Evolutionary conservation across 768 basidiomycete genomes (phyloP).

Genomic region (Suillus lakei): DNA sequence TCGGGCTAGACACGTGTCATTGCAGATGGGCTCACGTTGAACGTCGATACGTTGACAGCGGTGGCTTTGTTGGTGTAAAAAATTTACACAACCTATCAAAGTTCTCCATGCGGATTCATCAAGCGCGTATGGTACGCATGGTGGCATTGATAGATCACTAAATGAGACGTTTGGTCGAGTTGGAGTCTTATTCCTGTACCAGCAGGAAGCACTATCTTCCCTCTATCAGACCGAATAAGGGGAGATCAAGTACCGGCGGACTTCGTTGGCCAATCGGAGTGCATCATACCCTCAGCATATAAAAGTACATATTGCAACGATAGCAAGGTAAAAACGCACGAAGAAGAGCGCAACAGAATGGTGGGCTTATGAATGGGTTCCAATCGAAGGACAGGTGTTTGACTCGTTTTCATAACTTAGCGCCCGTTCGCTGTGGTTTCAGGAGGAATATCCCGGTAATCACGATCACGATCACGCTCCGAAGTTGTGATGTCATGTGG

Average conservation of each 20-base stretch:
- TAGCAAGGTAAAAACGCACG: not conserved
- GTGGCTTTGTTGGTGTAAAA: not conserved
- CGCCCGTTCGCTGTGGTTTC: conserved; percentile 30
- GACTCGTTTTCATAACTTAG: not conserved
- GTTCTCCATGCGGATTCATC: not conserved
- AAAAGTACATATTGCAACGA: not conserved
- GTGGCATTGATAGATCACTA: not conserved
- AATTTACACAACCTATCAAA: not conserved
- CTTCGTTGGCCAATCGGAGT: not conserved
- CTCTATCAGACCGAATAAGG: not conserved
- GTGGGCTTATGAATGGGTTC: not conserved
- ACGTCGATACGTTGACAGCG: not conserved
- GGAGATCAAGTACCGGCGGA: not conserved
- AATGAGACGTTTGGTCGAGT: not conserved
- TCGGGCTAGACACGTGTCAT: too few species aligned
- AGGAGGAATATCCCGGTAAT: conserved; percentile 6
- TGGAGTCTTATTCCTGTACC: not conserved
- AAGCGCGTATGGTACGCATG: not conserved
- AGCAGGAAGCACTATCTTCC: not conserved
- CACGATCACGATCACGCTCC: conserved; percentile 8
- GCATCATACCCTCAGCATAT: not conserved
- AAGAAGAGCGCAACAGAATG: not conserved
- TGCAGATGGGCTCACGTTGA: not conserved
- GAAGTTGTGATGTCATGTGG: conserved; percentile 26
- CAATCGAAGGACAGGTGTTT: too few species aligned